A percentile compares a stretch with the other conserved stretches of the same genome.
These are phyloP conservation scores for Coemansia sp. DNA, from an alignment of 192 early-diverging fungal genomes.

Conservation along the genomic window DNA sequence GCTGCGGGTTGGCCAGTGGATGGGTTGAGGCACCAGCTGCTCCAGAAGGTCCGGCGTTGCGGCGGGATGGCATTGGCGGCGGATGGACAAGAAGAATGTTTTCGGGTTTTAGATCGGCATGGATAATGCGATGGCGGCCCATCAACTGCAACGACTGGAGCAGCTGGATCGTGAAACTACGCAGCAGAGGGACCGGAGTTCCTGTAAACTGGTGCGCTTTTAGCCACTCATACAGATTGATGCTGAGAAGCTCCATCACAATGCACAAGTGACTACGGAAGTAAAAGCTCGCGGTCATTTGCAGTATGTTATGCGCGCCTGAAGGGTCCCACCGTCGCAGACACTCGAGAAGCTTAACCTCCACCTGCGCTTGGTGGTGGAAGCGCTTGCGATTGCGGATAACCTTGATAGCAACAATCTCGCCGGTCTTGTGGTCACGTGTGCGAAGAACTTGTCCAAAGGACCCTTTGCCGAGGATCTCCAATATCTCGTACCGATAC, in stretches of 20 bases:
- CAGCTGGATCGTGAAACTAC: slow-evolving; percentile 74
- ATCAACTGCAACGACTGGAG: slow-evolving; percentile 79
- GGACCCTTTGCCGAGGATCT: slow-evolving; percentile 88
- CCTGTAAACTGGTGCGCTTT: slow-evolving; percentile 91
- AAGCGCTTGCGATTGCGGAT: slow-evolving; percentile 97
- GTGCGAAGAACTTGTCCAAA: slow-evolving; percentile 96
- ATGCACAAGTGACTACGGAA: slow-evolving; percentile 97
- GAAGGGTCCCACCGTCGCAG: slow-evolving; percentile 83
- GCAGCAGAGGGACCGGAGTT: slow-evolving; percentile 51
- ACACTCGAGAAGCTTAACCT: slow-evolving; percentile 90
- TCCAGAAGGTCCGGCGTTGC: slow-evolving; percentile 20
- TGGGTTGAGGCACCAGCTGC: slow-evolving; percentile 30
- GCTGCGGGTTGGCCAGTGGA: slow-evolving; percentile 45
- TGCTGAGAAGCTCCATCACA: slow-evolving; percentile 88
- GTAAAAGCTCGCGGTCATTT: slow-evolving; percentile 89
- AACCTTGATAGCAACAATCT: slow-evolving; percentile 87
- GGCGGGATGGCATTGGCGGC: slow-evolving; percentile 48
- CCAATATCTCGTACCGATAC: slow-evolving; percentile 93
- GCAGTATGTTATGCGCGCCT: slow-evolving; percentile 75
- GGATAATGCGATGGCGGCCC: slow-evolving; percentile 75
- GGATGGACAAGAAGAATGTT: slow-evolving; percentile 84
- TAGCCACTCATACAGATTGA: slow-evolving; percentile 97
- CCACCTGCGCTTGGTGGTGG: slow-evolving; percentile 91
- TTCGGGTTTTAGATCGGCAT: slow-evolving; percentile 98
- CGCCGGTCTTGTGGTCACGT: slow-evolving; percentile 89